A percentile compares a stretch with the other conserved stretches of the same genome.
phyloP scores from a whole-genome alignment of 1,284 basidiomycete genomes.

The Ustilago shanxiensis region DNA sequence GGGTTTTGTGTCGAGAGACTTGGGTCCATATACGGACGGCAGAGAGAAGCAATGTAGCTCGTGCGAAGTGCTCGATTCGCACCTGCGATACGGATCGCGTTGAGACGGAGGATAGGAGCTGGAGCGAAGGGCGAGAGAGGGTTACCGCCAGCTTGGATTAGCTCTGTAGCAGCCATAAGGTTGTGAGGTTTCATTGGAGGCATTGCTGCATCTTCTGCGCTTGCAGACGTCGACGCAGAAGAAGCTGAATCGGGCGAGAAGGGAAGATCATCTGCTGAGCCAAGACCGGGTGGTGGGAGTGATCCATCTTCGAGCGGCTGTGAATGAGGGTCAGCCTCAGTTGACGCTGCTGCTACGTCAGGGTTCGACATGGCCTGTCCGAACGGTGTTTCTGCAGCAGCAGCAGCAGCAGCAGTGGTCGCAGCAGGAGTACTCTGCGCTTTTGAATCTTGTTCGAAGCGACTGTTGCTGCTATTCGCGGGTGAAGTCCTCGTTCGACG shows the following conservation, averaged over 20 bases:
- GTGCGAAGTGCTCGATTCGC: slow-evolving; percentile 78
- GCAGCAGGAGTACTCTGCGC: background rate
- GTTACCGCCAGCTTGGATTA: slow-evolving; percentile 32
- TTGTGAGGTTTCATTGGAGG: slow-evolving; percentile 46
- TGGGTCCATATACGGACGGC: slow-evolving; percentile 77
- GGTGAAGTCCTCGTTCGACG: background rate
- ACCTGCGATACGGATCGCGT: slow-evolving; percentile 84
- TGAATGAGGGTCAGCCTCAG: slow-evolving; percentile 3
- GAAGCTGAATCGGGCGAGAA: background rate
- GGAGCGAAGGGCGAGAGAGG: slow-evolving; percentile 31
- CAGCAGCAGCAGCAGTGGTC: background rate
- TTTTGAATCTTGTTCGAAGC: background rate
- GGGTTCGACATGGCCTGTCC: slow-evolving; percentile 31
- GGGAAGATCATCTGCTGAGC: slow-evolving; percentile 13
- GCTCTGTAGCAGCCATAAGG: slow-evolving; percentile 51
- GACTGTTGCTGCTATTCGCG: background rate
- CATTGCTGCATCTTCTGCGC: background rate
- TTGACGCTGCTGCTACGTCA: background rate
- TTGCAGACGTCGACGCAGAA: background rate
- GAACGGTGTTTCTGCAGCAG: slow-evolving; percentile 18
- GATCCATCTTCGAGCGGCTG: slow-evolving; percentile 33
- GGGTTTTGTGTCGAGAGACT: slow-evolving; percentile 39
- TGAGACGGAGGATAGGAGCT: slow-evolving; percentile 72
- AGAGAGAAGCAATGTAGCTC: slow-evolving; percentile 82
- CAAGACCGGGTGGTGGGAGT: slow-evolving; percentile 16